These are phyloP conservation scores for Aurifilum marmelostoma DNA, from an alignment of 2,329 filamentous ascomycete genomes.

Conservation along the genomic window DNA sequence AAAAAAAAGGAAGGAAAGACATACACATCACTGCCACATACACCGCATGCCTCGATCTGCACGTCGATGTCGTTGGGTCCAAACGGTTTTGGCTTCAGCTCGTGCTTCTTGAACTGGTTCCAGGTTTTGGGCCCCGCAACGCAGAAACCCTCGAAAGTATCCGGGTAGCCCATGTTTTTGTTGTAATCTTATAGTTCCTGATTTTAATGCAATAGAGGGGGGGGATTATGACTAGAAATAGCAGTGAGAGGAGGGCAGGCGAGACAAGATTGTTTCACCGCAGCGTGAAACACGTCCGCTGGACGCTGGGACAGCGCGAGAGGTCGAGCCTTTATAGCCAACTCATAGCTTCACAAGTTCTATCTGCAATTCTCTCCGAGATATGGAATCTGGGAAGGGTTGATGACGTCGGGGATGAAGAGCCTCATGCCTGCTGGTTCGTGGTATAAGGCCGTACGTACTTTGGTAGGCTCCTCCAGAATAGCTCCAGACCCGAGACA, in stretches of 20 bases:
- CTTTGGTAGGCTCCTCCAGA: neutral
- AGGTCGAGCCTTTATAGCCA: constrained; percentile 1
- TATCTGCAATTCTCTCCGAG: neutral
- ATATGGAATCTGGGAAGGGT: neutral
- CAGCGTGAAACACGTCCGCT: neutral
- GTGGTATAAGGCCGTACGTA: neutral
- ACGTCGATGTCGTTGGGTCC: constrained; percentile 72
- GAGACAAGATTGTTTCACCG: neutral
- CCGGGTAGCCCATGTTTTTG: constrained; percentile 48
- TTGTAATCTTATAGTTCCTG: neutral
- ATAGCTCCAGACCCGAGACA: neutral
- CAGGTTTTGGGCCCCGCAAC: constrained; percentile 47
- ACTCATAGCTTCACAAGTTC: neutral
- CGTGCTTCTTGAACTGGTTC: constrained; percentile 44
- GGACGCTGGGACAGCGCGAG: neutral
- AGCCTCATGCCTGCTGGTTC: neutral
- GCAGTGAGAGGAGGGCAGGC: neutral
- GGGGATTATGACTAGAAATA: no score
- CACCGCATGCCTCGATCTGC: constrained; percentile 69
- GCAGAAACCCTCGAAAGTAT: constrained; percentile 48
- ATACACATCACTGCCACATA: constrained; percentile 59
- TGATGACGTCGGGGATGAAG: constrained; percentile 2
- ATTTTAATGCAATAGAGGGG: no score
- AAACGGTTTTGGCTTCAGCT: constrained; percentile 64
- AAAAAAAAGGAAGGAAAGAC: neutral